Evolutionary conservation across 2,329 filamentous ascomycete genomes (phyloP).

Genomic region (Colletotrichum incanum): DNA sequence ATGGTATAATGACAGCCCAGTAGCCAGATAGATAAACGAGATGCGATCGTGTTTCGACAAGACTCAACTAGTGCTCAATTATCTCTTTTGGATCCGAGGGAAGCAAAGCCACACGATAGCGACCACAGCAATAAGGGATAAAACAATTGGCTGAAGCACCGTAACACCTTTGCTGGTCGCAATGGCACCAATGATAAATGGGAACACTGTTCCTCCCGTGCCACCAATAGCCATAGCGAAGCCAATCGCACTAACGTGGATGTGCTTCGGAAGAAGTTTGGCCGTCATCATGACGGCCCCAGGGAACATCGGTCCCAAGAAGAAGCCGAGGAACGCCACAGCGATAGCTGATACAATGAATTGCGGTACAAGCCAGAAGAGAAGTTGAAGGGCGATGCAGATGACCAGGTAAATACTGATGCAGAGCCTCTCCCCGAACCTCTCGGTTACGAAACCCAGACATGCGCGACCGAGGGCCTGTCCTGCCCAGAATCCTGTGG

Average conservation of each 20-base stretch:
- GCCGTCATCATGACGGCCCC: slow-evolving; percentile 80
- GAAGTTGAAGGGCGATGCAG: slow-evolving; percentile 73
- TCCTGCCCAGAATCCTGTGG: slow-evolving; percentile 86
- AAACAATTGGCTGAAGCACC: slow-evolving; percentile 66
- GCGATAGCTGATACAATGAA: slow-evolving; percentile 74
- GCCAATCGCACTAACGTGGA: slow-evolving; percentile 81
- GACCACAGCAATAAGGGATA: slow-evolving; percentile 59
- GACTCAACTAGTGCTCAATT: slow-evolving; percentile 26
- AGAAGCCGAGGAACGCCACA: slow-evolving; percentile 80
- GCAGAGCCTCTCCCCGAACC: slow-evolving; percentile 75
- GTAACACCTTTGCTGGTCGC: slow-evolving; percentile 65
- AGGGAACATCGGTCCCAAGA: slow-evolving; percentile 82
- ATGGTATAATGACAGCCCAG: too few relatives aligned
- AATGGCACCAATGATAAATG: slow-evolving; percentile 75
- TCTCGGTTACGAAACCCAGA: slow-evolving; percentile 79
- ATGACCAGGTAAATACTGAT: slow-evolving; percentile 73
- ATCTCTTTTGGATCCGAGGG: slow-evolving; percentile 53
- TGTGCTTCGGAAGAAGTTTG: slow-evolving; percentile 77
- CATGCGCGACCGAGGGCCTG: slow-evolving; percentile 78
- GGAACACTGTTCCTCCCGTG: slow-evolving; percentile 74
- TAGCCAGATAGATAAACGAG: not conserved
- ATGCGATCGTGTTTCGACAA: too few relatives aligned
- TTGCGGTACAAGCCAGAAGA: slow-evolving; percentile 71
- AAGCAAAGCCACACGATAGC: slow-evolving; percentile 55
- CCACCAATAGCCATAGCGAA: slow-evolving; percentile 83